Base-by-base conservation (phyloP, 331 rosid species). In the Quercus tomentella region DNA sequence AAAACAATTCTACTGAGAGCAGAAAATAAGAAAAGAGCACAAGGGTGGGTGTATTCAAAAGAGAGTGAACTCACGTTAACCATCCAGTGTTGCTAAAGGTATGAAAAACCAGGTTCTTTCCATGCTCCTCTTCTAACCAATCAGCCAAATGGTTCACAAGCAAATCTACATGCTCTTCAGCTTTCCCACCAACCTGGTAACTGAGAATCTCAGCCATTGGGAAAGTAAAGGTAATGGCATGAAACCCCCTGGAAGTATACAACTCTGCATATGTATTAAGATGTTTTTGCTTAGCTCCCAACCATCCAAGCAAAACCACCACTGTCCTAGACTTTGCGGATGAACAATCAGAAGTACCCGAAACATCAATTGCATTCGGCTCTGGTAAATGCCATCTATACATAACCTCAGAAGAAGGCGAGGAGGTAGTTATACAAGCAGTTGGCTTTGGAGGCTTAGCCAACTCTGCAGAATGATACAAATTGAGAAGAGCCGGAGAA, bases 61-160 rank as follows among this genome's bases (percentile, higher is more conserved):
- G 43, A 80, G 5, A 18, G 54, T 35, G 16, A 56, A 86, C 99
- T 85, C 73, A 96, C 99, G 94, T 89, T 82, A 96, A 83, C 99
- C 99, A 96, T 76, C 99, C 99, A 41, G 99, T 96, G 89, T 96
- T 96, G 87, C 99, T 96, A 83, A 96, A 96, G 83, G 98, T 91
- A 79, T 96, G 99, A 75, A 96, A 96, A 28, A 93, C 89, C 9
- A 96, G 82, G 89, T 89, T 93, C 91, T 96, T 96, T 52, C 89
- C 88, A 58, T 84, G 79, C 75, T 96, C 99, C 88, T 85, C 99
- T 80, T 96, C 98, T 56, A 96, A 88, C 98, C 99, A 96, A 37
- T 80, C 98, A 74, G 89, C 89, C 89, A 96, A 86, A 87, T 96
- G 99, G 72, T 88, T 72, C 33, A 89, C 98, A 69, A 96, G 98